Base-by-base conservation (phyloP, 305 asterid genomes). In the Petunia hybrid region DNA sequence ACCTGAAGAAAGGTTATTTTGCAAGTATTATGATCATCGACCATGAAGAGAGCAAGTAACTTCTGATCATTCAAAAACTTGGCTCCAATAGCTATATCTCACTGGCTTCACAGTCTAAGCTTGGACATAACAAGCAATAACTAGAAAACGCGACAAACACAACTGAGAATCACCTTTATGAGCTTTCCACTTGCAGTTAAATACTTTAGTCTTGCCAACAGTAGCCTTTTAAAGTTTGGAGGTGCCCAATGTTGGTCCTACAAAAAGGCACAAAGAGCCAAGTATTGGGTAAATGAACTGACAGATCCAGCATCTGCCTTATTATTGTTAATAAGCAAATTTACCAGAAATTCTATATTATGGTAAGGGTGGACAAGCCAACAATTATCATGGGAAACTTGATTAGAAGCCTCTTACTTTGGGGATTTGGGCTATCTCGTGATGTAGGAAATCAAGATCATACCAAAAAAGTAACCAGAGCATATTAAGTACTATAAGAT, bases 241-340 rank as follows among this genome's bases (percentile, higher is more conserved):
- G 97, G 95, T 67, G 94, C 98, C 97, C 95, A 91, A 83, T 92
- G 93, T 83, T 95, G 95, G 79, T 93, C 98, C 98, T 95, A 83
- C 46, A 71, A 71, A 55, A 74, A 35, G 13, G 13, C 68, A 77
- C 68, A 77, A 76, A 53, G 36, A 41, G 80, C 16, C 66, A 45
- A 22, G 31, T 71, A 2, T 31, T 73, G 45, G 9, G 62, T 31
- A 73, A 22, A 48, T 45, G 10, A 38, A 31, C 16, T 73, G 39
- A 35, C 45, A 3, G 42, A 64, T 64, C 46, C 1, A 0, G 9
- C 40, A 64, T 22, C 31, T 22, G 31, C 31, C 31, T 22, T 22
- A 22, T 10, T 51, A 3, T 51, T 51, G 5, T 51, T 51, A 51
- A 9, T 12, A 51, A 51, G 10, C 57, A 51, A 51, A 51, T 51